These are phyloP conservation scores for Cryphonectria radicalis DNA, from an alignment of 2,329 filamentous ascomycete genomes.

Conservation along the genomic window DNA sequence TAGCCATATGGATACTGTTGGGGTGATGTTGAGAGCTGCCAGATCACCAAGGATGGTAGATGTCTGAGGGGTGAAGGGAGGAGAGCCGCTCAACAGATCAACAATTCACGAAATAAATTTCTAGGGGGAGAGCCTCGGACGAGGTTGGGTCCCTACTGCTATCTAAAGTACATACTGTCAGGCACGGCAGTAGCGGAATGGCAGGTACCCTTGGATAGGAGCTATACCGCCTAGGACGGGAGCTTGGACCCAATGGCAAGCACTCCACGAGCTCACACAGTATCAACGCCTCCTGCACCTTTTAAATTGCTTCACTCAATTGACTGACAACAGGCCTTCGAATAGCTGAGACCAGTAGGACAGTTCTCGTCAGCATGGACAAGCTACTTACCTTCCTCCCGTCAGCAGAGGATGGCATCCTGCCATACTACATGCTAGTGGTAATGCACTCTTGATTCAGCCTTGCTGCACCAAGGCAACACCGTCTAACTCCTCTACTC, in stretches of 20 bases:
- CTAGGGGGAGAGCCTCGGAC: not conserved
- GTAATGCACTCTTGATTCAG: constrained; percentile 43
- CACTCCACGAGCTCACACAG: not conserved
- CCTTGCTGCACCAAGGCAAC: not conserved
- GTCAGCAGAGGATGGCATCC: constrained; percentile 55
- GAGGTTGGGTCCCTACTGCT: not conserved
- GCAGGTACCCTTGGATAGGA: not conserved
- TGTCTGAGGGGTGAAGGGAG: not conserved
- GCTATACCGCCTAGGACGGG: not conserved
- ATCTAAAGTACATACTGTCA: not conserved
- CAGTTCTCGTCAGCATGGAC: constrained; percentile 45
- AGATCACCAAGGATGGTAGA: not conserved
- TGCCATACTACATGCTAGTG: constrained; percentile 63
- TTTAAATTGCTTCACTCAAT: not conserved
- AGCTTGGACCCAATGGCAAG: not conserved
- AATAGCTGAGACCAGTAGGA: not conserved
- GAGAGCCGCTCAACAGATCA: constrained; percentile 1
- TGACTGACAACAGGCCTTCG: not conserved
- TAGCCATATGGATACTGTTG: constrained; percentile 36
- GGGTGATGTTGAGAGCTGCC: not conserved
- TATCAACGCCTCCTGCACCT: not conserved
- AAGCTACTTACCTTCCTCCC: constrained; percentile 48
- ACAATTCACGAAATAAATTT: constrained; percentile 4
- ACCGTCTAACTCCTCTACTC: not conserved
- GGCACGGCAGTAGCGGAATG: not conserved